phyloP scores from a whole-genome alignment of 331 rosid genomes.

The Rhamnella rubrinervis region DNA sequence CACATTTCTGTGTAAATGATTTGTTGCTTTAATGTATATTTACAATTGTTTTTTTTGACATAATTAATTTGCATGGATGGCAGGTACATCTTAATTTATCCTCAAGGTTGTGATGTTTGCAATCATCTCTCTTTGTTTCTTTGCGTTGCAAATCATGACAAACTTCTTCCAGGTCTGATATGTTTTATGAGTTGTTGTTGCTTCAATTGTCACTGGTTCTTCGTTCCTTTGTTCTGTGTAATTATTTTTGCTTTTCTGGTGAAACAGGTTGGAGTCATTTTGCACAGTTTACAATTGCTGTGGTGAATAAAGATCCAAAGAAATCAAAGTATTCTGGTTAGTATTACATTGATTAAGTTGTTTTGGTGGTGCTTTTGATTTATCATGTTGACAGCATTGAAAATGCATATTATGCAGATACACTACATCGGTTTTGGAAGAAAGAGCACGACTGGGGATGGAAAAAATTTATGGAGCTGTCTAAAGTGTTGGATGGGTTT shows the following conservation, averaged over 20 bases:
- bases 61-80: slow-evolving; percentile 30
- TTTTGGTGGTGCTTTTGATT: slow-evolving; percentile 23
- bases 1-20: too few relatives aligned
- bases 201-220: slow-evolving; percentile 4
- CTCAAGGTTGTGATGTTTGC: slow-evolving; percentile 99
- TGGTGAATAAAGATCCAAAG: slow-evolving; percentile 96
- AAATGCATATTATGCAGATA: slow-evolving; percentile 57
- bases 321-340: slow-evolving; percentile 97
- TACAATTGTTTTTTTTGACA: slow-evolving; percentile 23
- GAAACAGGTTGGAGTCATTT: slow-evolving; percentile 96
- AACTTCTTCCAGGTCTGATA: slow-evolving; percentile 92
- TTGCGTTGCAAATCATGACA: slow-evolving; percentile 98
- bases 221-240: slow-evolving; percentile 17
- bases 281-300: slow-evolving; percentile 99
- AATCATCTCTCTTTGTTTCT: slow-evolving; percentile 97
- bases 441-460: slow-evolving; percentile 99
- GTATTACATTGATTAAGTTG: slow-evolving; percentile 35
- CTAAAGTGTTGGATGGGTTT: slow-evolving; percentile 96
- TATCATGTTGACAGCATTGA: slow-evolving; percentile 12
- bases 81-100: slow-evolving; percentile 98
- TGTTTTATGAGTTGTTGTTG: not conserved
- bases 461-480: slow-evolving; percentile 98
- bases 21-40: not conserved
- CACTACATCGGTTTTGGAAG: slow-evolving; percentile 99
- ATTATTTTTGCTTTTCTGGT: slow-evolving; percentile 10